A percentile compares a stretch with the other conserved stretches of the same genome.
phyloP scores from a whole-genome alignment of 371 early-diverging fungal genomes.

The Mortierella sp. region DNA sequence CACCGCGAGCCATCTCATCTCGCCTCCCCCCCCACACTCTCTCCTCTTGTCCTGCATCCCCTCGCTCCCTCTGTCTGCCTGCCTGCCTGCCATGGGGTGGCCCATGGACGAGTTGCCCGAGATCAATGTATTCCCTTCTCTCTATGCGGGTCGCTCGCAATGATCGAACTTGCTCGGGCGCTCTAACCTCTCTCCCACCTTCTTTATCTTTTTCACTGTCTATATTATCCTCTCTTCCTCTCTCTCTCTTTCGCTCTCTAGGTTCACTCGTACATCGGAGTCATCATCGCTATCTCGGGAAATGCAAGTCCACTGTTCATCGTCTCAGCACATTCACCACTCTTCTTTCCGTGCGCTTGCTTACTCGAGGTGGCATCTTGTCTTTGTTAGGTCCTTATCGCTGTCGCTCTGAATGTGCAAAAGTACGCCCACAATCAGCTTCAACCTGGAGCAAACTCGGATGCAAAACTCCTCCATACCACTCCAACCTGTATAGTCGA shows the following conservation, averaged over 20 bases:
- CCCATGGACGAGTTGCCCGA: conserved; percentile 52
- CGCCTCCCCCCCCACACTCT: background rate
- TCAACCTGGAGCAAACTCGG: conserved; percentile 21
- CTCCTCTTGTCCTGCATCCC: background rate
- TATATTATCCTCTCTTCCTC: background rate
- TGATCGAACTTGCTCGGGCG: too few relatives aligned
- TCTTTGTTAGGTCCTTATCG: conserved; percentile 66
- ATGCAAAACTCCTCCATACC: conserved; percentile 14
- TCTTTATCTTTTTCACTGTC: too few relatives aligned
- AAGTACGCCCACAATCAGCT: conserved; percentile 66
- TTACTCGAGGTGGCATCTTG: background rate
- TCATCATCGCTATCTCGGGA: conserved; percentile 69
- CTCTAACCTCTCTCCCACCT: too few relatives aligned
- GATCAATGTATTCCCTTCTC: conserved; percentile 36
- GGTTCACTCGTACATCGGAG: conserved; percentile 71
- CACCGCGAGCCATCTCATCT: conserved; percentile 10
- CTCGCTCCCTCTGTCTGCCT: background rate
- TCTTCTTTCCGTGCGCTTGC: too few relatives aligned
- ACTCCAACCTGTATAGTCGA: conserved; percentile 21
- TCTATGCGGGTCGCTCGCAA: background rate
- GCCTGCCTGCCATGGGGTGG: conserved; percentile 22
- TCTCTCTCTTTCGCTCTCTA: too few relatives aligned
- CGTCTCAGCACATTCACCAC: conserved; percentile 2
- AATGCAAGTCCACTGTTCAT: conserved; percentile 58
- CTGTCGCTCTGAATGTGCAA: conserved; percentile 76